Conservation (phyloP, 305 asterid genomes). For the Rubia balearica region DNA sequence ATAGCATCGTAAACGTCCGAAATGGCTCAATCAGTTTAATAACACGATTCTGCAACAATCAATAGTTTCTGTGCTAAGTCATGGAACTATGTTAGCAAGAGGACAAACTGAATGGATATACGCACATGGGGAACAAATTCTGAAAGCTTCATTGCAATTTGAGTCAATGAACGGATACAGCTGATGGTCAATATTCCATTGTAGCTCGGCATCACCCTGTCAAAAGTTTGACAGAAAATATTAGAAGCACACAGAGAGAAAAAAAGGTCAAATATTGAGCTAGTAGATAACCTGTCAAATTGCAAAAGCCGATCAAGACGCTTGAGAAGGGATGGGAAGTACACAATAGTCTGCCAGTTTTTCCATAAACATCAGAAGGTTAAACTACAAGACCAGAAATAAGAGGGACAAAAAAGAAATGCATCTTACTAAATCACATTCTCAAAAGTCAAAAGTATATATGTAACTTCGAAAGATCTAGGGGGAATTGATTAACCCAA, state of each 20-base stretch:
- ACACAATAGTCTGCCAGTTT: conserved; percentile 59
- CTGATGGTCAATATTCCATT: conserved; percentile 84
- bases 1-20: conserved; percentile 39
- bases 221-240: conserved; percentile 19
- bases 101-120: conserved; percentile 15
- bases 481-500: neutral
- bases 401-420: neutral
- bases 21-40: conserved; percentile 66
- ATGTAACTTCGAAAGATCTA: neutral
- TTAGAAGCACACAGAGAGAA: conserved; percentile 13
- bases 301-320: conserved; percentile 92
- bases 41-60: conserved; percentile 56
- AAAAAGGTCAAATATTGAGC: conserved; percentile 12
- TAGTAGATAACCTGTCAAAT: conserved; percentile 70
- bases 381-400: conserved; percentile 14
- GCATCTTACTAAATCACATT: too few species aligned
- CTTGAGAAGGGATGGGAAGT: conserved; percentile 86
- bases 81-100: conserved; percentile 13
- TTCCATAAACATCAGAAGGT: conserved; percentile 27
- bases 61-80: conserved; percentile 34
- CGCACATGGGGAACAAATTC: conserved; percentile 83
- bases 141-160: conserved; percentile 82
- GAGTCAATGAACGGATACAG: conserved; percentile 77
- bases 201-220: conserved; percentile 97
- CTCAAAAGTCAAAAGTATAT: too few species aligned